These are phyloP conservation scores for Cutaneotrichosporon spelunceum DNA, from an alignment of 1,284 basidiomycete genomes.

Conservation along the genomic window DNA sequence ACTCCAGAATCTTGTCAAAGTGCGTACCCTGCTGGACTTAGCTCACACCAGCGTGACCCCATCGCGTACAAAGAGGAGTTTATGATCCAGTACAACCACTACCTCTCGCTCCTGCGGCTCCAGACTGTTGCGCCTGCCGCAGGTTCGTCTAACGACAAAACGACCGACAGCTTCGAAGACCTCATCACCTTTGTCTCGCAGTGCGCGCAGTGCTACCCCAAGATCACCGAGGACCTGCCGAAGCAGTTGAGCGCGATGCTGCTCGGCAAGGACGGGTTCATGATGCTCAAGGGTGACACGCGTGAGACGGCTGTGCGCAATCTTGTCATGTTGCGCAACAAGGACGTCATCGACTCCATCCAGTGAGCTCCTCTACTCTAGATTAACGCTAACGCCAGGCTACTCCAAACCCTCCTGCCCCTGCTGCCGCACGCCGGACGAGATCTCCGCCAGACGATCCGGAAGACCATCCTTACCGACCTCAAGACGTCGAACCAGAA, in stretches of 20 bases:
- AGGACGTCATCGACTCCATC: slow-evolving; percentile 85
- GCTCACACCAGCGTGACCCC: slow-evolving; percentile 69
- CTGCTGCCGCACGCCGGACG: slow-evolving; percentile 88
- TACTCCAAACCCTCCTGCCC: slow-evolving; percentile 88
- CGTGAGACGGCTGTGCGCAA: slow-evolving; percentile 81
- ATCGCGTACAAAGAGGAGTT: slow-evolving; percentile 92
- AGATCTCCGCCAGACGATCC: slow-evolving; percentile 77
- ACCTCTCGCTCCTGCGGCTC: slow-evolving; percentile 79
- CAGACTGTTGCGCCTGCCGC: slow-evolving; percentile 40
- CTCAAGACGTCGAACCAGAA: slow-evolving; percentile 87
- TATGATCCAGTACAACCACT: slow-evolving; percentile 97
- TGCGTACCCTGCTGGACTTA: slow-evolving; percentile 14
- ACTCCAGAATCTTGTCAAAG: slow-evolving; percentile 92
- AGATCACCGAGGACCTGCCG: slow-evolving; percentile 77
- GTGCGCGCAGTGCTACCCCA: slow-evolving; percentile 85
- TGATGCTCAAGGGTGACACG: slow-evolving; percentile 55
- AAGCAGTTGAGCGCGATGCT: slow-evolving; percentile 71
- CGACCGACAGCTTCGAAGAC: slow-evolving; percentile 76
- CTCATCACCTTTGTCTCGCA: slow-evolving; percentile 69
- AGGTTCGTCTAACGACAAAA: slow-evolving; percentile 56
- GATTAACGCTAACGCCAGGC: slow-evolving; percentile 54
- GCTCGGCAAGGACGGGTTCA: slow-evolving; percentile 52
- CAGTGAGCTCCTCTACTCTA: slow-evolving; percentile 60
- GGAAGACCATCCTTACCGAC: slow-evolving; percentile 94
- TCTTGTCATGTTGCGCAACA: slow-evolving; percentile 87